Conservation (phyloP, 192 early-diverging fungal species). For the Helicostylum pulchrum region DNA sequence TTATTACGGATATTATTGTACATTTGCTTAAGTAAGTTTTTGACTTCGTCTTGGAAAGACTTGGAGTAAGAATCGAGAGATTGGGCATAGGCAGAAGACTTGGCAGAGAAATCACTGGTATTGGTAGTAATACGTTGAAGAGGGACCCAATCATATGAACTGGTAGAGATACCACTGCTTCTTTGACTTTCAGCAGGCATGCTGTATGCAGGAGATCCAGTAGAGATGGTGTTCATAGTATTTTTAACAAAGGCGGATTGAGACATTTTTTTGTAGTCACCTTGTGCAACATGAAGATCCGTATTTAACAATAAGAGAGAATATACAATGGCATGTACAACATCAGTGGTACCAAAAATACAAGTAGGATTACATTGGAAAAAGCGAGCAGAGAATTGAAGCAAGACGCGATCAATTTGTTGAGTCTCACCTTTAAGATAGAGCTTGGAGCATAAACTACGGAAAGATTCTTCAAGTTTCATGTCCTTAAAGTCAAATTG, state of each 20-base stretch:
- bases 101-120: conserved; percentile 1
- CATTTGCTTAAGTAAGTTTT: conserved; percentile 27
- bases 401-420: conserved; percentile 85
- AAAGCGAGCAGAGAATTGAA: conserved; percentile 73
- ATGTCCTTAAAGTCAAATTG: conserved; percentile 33
- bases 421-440: conserved; percentile 90
- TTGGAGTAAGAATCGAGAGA: conserved; percentile 13
- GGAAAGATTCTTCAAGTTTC: conserved; percentile 28
- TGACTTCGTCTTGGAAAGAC: conserved; percentile 18
- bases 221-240: conserved; percentile 54
- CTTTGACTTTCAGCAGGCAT: neutral
- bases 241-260: conserved; percentile 71
- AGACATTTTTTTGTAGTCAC: conserved; percentile 68
- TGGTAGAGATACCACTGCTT: conserved; percentile 13
- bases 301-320: conserved; percentile 90
- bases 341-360: conserved; percentile 54
- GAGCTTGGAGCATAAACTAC: conserved; percentile 67
- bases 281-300: conserved; percentile 85
- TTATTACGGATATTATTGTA: conserved; percentile 27
- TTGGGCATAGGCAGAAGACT: neutral
- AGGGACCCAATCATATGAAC: conserved; percentile 1
- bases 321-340: conserved; percentile 84
- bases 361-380: conserved; percentile 77
- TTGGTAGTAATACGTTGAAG: conserved; percentile 23
- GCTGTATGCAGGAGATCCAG: conserved; percentile 2